Evolutionary conservation across 352 stramenopile species (phyloP), one percentile per base, ranked within the genome.

Genomic region (Pythium sp.): DNA sequence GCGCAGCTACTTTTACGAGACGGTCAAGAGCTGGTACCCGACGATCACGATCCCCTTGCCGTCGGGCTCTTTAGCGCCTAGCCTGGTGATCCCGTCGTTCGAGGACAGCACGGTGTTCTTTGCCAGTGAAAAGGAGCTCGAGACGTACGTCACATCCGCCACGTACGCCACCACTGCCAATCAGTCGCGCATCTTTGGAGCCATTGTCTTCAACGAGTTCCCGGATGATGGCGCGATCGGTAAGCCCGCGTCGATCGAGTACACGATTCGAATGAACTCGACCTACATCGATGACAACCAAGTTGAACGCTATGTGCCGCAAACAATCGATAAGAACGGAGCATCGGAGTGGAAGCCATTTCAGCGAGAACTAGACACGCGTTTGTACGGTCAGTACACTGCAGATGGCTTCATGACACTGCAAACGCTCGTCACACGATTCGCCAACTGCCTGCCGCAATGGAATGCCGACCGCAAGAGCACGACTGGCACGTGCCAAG

Each of bases 381-480:
- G 47, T 5, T 15, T 24, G 14, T 77, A 80, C 55, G 51, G 67
- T 20, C 68, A 72, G 54, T 84, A 84, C 41, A 58, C 74, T 1
- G 28, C 56, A 4, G 61, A 58, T 6, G 77, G 77, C 54, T 84
- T 84, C 69, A 78, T 82, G 72, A 84, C 77, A 30, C 63, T 82
- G 53, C 77, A 84, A 59, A 84, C 77, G 38, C 70, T 80, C n/a
- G 75, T 84, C 32, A 69, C 77, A 5, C 77, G 77, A 30, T 84
- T 84, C 24, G 70, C 64, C 24, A 80, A 76, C 67, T 84, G 77
- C 64, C 57, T 82, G 53, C 75, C 77, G 0, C 62, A 71, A 41
- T 84, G 75, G 74, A 34, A 79, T 18, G 51, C 67, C 8, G 41
- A 1, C 8, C 72, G 22, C 22, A 73, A 76, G 53, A 61, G 34